Percentiles rank a stretch among this genome's conserved stretches.
Conservation (phyloP, 257 asterid genomes). For the Jacaranda mimosifolia region DNA sequence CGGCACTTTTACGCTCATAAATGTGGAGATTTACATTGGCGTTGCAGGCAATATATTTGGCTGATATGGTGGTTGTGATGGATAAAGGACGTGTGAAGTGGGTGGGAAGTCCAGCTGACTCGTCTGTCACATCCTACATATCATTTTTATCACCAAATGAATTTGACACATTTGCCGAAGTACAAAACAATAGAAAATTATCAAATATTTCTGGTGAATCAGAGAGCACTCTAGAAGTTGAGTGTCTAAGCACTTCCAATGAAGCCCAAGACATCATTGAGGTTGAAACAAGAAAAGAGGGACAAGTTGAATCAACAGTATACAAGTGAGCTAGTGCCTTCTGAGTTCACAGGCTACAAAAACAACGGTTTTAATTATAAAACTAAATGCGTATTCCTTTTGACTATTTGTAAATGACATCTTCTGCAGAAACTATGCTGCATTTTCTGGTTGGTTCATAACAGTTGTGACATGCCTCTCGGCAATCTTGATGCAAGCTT, state of each 20-base stretch:
- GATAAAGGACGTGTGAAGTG: constrained; percentile 84
- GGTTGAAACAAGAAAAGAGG: constrained; percentile 83
- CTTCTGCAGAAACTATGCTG: constrained; percentile 84
- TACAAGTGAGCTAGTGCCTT: constrained; percentile 76
- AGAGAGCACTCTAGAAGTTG: constrained; percentile 54
- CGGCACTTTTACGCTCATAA: constrained; percentile 1
- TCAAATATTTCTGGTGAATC: constrained; percentile 44
- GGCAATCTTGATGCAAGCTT: constrained; percentile 93
- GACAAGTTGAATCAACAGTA: constrained; percentile 79
- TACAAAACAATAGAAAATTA: constrained; percentile 39
- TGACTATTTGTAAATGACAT: constrained; percentile 33
- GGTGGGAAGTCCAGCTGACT: constrained; percentile 78
- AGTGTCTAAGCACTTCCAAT: constrained; percentile 42
- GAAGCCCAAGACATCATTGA: constrained; percentile 62
- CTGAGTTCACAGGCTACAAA: background rate
- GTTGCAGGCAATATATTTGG: constrained; percentile 78
- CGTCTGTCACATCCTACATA: constrained; percentile 58
- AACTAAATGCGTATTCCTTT: background rate
- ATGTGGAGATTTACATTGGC: background rate
- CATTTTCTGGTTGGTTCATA: constrained; percentile 82
- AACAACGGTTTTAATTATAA: constrained; percentile 4
- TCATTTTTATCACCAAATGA: constrained; percentile 64
- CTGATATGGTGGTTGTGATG: constrained; percentile 85
- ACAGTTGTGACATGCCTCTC: constrained; percentile 68
- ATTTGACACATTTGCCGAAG: constrained; percentile 46